Evolutionary conservation across 768 basidiomycete genomes (phyloP).

Genomic region (Kwoniella mangroviensis): DNA sequence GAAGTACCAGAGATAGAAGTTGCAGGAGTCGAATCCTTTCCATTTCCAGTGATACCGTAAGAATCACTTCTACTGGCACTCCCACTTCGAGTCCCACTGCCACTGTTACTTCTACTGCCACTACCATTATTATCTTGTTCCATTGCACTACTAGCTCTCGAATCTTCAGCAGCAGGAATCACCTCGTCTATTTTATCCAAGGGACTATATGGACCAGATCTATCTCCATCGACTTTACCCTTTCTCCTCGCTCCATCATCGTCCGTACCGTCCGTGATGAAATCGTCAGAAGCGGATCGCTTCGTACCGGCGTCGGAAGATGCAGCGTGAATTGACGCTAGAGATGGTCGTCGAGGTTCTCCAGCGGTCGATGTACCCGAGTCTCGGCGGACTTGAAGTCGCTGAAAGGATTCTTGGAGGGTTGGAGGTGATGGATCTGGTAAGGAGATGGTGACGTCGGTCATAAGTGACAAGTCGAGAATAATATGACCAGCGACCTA

Average conservation of each 20-base stretch:
- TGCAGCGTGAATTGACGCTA: slow-evolving; percentile 14
- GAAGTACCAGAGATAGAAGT: slow-evolving; percentile 18
- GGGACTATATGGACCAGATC: slow-evolving; percentile 10
- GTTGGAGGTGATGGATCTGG: slow-evolving; percentile 32
- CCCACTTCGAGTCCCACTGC: slow-evolving; percentile 10
- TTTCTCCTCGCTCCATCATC: slow-evolving; percentile 19
- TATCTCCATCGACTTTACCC: slow-evolving; percentile 15
- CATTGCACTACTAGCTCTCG: slow-evolving; percentile 11
- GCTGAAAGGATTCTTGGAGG: slow-evolving; percentile 31
- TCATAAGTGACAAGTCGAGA: slow-evolving; percentile 74
- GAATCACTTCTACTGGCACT: slow-evolving; percentile 9
- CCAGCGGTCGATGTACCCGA: background rate
- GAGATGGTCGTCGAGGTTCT: slow-evolving; percentile 20
- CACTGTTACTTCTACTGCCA: slow-evolving; percentile 26
- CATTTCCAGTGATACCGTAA: slow-evolving; percentile 1
- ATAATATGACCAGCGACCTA: slow-evolving; percentile 79
- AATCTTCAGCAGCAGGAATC: background rate
- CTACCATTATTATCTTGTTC: slow-evolving; percentile 19
- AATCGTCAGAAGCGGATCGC: slow-evolving; percentile 19
- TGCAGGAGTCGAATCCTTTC: slow-evolving; percentile 17
- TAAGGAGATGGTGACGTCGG: slow-evolving; percentile 69
- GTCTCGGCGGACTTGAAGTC: slow-evolving; percentile 14
- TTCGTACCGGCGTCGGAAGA: slow-evolving; percentile 25
- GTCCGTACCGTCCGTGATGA: slow-evolving; percentile 4
- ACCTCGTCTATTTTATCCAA: slow-evolving; percentile 17